These are phyloP conservation scores for Pseudoneurospora amorphoporcata DNA, from an alignment of 495 filamentous ascomycete genomes.

Conservation along the genomic window DNA sequence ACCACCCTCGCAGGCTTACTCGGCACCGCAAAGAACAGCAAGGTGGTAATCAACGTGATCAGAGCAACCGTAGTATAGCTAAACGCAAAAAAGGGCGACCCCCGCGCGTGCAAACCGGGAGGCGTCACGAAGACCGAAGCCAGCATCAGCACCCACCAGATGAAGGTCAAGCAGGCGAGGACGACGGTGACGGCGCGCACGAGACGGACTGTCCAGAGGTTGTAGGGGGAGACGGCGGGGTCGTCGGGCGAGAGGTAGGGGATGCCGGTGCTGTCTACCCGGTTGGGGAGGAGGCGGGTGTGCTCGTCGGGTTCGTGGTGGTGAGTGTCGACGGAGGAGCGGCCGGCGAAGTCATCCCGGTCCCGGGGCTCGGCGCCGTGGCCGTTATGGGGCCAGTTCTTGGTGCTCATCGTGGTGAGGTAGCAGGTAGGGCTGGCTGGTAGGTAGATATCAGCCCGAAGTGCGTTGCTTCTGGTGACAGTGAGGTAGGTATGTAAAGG, in stretches of 20 bases:
- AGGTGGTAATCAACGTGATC: constrained; percentile 60
- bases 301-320: constrained; percentile 52
- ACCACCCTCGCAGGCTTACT: constrained; percentile 64
- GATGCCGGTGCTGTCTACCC: constrained; percentile 34
- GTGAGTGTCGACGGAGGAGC: neutral
- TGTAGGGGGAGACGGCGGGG: constrained; percentile 92
- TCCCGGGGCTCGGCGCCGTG: constrained; percentile 28
- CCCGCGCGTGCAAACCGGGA: constrained; percentile 72
- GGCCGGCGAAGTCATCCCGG: constrained; percentile 1
- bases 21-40: constrained; percentile 79
- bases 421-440: neutral
- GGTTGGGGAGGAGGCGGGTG: constrained; percentile 59
- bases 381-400: constrained; percentile 15
- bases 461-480: neutral
- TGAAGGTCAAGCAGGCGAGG: constrained; percentile 60
- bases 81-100: constrained; percentile 85
- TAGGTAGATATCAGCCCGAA: neutral
- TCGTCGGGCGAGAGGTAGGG: constrained; percentile 84
- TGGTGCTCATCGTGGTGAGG: neutral
- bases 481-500: neutral
- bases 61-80: constrained; percentile 63
- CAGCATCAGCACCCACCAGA: constrained; percentile 86
- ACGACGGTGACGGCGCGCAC: constrained; percentile 63
- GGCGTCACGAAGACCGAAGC: constrained; percentile 82
- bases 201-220: constrained; percentile 78